phyloP scores from a whole-genome alignment of 2,329 filamentous ascomycete species.

The Colletotrichum sp. region DNA sequence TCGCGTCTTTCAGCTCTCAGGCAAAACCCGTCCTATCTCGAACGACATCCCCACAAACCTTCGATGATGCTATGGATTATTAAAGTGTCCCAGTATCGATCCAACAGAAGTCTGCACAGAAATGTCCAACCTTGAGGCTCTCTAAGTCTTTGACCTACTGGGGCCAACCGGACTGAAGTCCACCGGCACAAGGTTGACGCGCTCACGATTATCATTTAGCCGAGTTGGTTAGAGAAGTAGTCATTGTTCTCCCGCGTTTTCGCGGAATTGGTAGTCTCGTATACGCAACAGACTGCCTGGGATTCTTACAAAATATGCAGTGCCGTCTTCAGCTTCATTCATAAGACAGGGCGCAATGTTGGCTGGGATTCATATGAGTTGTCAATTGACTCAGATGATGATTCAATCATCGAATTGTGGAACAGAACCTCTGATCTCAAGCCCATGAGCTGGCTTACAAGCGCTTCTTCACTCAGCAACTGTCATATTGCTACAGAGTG shows the following conservation, averaged over 20 bases:
- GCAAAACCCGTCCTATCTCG: no score
- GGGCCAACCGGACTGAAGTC: neutral
- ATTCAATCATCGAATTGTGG: neutral
- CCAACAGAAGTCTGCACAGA: no score
- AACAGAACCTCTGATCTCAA: neutral
- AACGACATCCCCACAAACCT: no score
- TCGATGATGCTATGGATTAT: no score
- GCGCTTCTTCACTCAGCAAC: neutral
- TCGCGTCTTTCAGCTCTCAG: no score
- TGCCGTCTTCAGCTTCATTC: neutral
- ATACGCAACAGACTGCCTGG: neutral
- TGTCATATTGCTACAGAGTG: neutral
- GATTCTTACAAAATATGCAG: accelerated
- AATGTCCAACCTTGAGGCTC: no score
- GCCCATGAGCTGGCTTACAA: neutral
- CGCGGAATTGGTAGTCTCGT: neutral
- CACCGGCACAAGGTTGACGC: accelerated
- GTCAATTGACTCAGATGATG: neutral
- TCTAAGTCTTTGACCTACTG: neutral
- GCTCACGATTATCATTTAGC: neutral
- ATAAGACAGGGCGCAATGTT: neutral
- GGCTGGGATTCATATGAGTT: neutral
- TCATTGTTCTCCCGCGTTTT: neutral
- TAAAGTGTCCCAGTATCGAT: no score
- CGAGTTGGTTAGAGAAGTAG: neutral